These are phyloP conservation scores for Yamadazyma conglobata DNA, from an alignment of 1,139 yeast species.

Conservation along the genomic window DNA sequence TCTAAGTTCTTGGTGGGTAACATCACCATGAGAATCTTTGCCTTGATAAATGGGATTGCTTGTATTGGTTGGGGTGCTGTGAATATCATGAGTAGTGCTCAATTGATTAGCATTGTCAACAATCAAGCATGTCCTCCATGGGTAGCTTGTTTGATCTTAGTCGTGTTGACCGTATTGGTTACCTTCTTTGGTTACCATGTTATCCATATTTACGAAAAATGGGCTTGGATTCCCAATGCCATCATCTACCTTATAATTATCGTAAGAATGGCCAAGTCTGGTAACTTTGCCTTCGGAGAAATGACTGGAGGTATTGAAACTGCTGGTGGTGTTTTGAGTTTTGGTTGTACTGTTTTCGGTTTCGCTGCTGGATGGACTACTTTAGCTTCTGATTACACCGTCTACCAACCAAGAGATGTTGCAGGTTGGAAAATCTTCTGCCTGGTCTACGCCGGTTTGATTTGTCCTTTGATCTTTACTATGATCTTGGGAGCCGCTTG, in stretches of 20 bases:
- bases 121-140: constrained; percentile 73
- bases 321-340: constrained; percentile 77
- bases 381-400: constrained; percentile 89
- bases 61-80: constrained; percentile 97
- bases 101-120: constrained; percentile 74
- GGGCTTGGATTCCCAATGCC: constrained; percentile 83
- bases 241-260: constrained; percentile 72
- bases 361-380: constrained; percentile 96
- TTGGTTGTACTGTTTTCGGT: constrained; percentile 83
- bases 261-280: constrained; percentile 67
- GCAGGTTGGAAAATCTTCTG: constrained; percentile 58
- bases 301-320: constrained; percentile 53
- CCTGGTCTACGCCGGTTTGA: constrained; percentile 60
- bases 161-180: constrained; percentile 64
- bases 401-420: constrained; percentile 68
- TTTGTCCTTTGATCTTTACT: constrained; percentile 66
- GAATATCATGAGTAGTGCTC: constrained; percentile 87
- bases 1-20: constrained; percentile 79
- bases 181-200: constrained; percentile 85
- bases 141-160: constrained; percentile 82
- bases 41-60: constrained; percentile 74
- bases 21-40: constrained; percentile 70
- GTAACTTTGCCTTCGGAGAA: constrained; percentile 35
- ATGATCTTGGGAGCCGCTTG: constrained; percentile 87
- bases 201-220: constrained; percentile 79